A percentile compares a stretch with the other conserved stretches of the same genome.
Conservation (phyloP, 108 stramenopile species). For the Nitzschia sp. region DNA sequence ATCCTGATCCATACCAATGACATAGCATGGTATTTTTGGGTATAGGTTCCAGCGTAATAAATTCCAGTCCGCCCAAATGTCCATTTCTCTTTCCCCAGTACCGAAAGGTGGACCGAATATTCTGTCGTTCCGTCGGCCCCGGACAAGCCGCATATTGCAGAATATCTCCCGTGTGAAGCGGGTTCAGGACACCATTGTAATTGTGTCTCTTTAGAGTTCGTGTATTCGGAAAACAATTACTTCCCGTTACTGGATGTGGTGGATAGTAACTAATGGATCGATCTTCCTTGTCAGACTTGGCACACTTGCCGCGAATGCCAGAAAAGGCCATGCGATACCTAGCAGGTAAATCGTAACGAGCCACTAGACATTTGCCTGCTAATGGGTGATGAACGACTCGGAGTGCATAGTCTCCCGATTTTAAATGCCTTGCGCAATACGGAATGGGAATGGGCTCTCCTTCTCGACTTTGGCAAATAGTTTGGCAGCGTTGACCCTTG, state of each 20-base stretch:
- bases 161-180: slow-evolving; percentile 56
- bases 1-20: slow-evolving; percentile 72
- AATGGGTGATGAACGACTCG: slow-evolving; percentile 58
- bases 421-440: slow-evolving; percentile 53
- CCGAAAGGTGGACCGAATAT: slow-evolving; percentile 66
- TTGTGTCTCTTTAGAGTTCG: slow-evolving; percentile 48
- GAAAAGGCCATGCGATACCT: slow-evolving; percentile 60
- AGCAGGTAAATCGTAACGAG: slow-evolving; percentile 50
- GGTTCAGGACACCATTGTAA: slow-evolving; percentile 75
- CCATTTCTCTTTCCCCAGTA: slow-evolving; percentile 69
- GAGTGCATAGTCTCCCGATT: slow-evolving; percentile 59
- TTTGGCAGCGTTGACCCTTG: slow-evolving; percentile 47
- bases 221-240: slow-evolving; percentile 45
- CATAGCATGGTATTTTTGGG: slow-evolving; percentile 64
- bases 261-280: slow-evolving; percentile 66
- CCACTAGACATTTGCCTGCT: slow-evolving; percentile 62
- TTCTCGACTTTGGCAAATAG: slow-evolving; percentile 45
- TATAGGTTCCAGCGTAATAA: slow-evolving; percentile 50
- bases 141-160: slow-evolving; percentile 69
- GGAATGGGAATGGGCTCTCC: slow-evolving; percentile 73
- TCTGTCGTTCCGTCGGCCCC: slow-evolving; percentile 62
- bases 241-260: slow-evolving; percentile 53
- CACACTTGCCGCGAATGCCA: slow-evolving; percentile 57
- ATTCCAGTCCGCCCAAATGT: slow-evolving; percentile 57
- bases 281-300: slow-evolving; percentile 51